These are phyloP conservation scores for Penicillium argentinense DNA, from an alignment of 495 filamentous ascomycete species.

Conservation along the genomic window DNA sequence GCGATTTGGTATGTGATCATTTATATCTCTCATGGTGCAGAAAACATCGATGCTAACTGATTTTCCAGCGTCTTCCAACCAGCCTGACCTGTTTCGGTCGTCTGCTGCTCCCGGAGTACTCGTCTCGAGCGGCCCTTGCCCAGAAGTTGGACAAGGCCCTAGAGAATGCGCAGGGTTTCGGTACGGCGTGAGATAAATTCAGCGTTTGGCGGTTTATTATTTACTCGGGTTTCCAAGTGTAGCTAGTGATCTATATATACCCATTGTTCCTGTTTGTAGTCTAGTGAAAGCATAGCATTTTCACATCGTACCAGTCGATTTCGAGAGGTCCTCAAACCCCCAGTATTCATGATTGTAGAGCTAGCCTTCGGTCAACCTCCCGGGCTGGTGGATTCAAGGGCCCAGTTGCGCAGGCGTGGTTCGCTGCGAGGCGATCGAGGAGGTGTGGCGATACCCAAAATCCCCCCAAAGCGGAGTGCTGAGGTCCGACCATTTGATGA, in stretches of 20 bases:
- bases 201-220: neutral
- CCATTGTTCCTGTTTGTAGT: constrained; percentile 12
- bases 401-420: neutral
- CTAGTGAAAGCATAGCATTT: constrained; percentile 4
- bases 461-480: constrained; percentile 6
- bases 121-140: constrained; percentile 61
- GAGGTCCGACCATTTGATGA: constrained; percentile 18
- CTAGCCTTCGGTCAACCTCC: neutral
- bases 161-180: constrained; percentile 93
- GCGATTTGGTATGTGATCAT: constrained; percentile 46
- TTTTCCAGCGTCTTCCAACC: constrained; percentile 64
- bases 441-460: constrained; percentile 3
- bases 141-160: constrained; percentile 77
- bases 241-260: constrained; percentile 24
- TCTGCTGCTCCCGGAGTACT: constrained; percentile 81
- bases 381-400: neutral
- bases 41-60: constrained; percentile 8
- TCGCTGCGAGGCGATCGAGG: too few relatives aligned
- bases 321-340: neutral
- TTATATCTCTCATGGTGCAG: neutral
- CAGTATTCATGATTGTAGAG: neutral
- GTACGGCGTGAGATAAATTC: constrained; percentile 60
- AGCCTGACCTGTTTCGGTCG: constrained; percentile 89
- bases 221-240: constrained; percentile 11
- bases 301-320: neutral